Evolutionary conservation across 148 eudicot species (phyloP), one percentile per base, ranked within the genome.

Genomic region (Chenopodium suecicum): DNA sequence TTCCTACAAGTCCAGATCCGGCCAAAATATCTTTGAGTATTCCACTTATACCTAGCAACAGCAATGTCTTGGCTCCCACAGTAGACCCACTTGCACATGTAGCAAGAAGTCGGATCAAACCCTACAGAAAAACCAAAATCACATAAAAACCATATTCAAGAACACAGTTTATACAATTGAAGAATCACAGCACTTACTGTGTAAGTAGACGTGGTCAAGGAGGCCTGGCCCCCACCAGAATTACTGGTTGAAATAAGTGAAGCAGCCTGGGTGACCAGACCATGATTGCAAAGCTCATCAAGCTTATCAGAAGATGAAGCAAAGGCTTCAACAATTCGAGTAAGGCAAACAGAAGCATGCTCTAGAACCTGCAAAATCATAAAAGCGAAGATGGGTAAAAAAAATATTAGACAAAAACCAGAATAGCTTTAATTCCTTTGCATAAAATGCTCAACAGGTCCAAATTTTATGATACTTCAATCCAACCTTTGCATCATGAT

Each of bases 201-300:
- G 87, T 94, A 96, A 0, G 99, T 94, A 63, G 99, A 90, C 54
- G 95, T 86, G 90, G 94, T 89, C 60, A 96, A 90, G 79, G 99
- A 94, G 75, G 98, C 93, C 87, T 96, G 99, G 73, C 97, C 98
- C 70, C 98, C 99, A 86, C 98, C 99, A 79, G 99, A 88, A 83
- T 81, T 90, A 78, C 94, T 88, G 47, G 93, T 84, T 34, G 98
- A 94, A 73, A 96, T 90, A 32, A 96, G 94, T 14, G 98, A 79
- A 62, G 97, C 95, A 65, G 98, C 97, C 84, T 92, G 99, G 31
- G 94, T 85, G 78, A 96, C 95, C 73, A 96, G 88, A 47, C 98
- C 99, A 83, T 94, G 98, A 80, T 92, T 89, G 80, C 99, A 96
- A 48, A 96, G 88, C 77, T 92, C 93, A 83, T 96, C 98, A 72